A percentile compares a stretch with the other conserved stretches of the same genome.
Evolutionary conservation across 495 filamentous ascomycete species (phyloP).

Genomic region (Hypoxylon perforatum): DNA sequence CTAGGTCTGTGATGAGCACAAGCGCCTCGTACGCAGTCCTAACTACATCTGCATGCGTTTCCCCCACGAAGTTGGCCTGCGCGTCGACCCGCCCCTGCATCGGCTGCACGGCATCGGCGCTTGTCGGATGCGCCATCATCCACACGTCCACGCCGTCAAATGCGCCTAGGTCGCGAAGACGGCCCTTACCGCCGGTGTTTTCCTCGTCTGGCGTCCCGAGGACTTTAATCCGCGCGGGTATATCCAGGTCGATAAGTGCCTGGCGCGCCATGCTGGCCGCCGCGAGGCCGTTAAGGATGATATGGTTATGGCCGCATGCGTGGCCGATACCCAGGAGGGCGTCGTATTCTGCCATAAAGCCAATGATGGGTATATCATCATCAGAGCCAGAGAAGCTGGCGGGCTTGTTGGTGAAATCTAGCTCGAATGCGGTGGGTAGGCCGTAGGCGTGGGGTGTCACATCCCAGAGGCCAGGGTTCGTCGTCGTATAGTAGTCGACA

Average conservation of each 20-base stretch:
- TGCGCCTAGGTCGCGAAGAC: constrained; percentile 63
- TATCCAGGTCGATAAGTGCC: constrained; percentile 50
- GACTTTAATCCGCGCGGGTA: constrained; percentile 61
- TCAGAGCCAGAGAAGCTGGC: constrained; percentile 49
- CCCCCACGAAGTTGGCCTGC: constrained; percentile 23
- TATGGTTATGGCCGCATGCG: constrained; percentile 62
- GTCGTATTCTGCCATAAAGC: constrained; percentile 61
- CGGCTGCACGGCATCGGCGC: constrained; percentile 36
- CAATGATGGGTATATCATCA: constrained; percentile 50
- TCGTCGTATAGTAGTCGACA: constrained; percentile 55
- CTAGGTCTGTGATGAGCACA: constrained; percentile 30
- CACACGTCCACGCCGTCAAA: constrained; percentile 65
- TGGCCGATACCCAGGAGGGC: constrained; percentile 59
- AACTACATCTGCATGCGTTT: constrained; percentile 31
- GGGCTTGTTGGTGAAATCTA: constrained; percentile 49
- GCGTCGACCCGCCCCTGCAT: constrained; percentile 40
- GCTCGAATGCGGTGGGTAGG: constrained; percentile 54
- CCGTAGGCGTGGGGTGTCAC: constrained; percentile 58
- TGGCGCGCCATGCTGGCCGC: constrained; percentile 54
- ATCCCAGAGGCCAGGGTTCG: constrained; percentile 47
- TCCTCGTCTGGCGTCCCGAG: constrained; percentile 70
- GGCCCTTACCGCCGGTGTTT: constrained; percentile 65
- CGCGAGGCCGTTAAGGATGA: constrained; percentile 57
- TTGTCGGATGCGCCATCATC: constrained; percentile 61
- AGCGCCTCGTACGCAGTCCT: constrained; percentile 37